phyloP scores from a whole-genome alignment of 2,329 filamentous ascomycete genomes.

The Penicillium sp. region DNA sequence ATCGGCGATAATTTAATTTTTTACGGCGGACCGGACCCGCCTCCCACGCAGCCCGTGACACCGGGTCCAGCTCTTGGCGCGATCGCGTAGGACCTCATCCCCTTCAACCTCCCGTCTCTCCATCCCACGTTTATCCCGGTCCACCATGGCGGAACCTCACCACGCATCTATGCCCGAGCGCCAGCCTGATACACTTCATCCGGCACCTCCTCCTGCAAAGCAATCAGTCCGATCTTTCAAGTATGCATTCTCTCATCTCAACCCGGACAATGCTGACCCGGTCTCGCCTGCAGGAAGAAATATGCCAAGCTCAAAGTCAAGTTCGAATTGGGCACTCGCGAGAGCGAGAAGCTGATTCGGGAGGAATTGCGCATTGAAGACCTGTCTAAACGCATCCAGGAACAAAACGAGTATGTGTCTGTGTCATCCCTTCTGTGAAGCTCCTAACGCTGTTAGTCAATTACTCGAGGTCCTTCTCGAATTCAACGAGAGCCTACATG shows the following conservation, averaged over 20 bases:
- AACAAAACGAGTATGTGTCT: constrained; percentile 84
- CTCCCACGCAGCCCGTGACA: constrained; percentile 19
- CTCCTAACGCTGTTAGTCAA: constrained; percentile 60
- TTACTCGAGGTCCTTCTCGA: constrained; percentile 86
- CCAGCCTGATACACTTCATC: constrained; percentile 31
- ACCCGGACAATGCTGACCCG: constrained; percentile 14
- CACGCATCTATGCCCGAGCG: constrained; percentile 32
- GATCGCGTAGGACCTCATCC: constrained; percentile 17
- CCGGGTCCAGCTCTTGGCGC: constrained; percentile 22
- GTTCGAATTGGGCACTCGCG: constrained; percentile 78
- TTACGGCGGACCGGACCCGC: constrained; percentile 34
- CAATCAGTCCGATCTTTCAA: constrained; percentile 70
- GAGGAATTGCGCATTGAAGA: constrained; percentile 80
- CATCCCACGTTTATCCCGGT: constrained; percentile 2
- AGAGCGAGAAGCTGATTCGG: constrained; percentile 63
- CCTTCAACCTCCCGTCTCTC: constrained; percentile 9
- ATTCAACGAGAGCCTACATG: constrained; percentile 80
- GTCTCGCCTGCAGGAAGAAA: constrained; percentile 65
- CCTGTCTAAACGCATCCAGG: constrained; percentile 78
- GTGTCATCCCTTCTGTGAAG: background rate
- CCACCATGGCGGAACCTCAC: constrained; percentile 36
- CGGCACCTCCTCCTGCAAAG: constrained; percentile 45
- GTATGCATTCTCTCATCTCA: constrained; percentile 32
- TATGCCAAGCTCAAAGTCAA: constrained; percentile 83
- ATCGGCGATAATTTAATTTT: constrained; percentile 21